These are phyloP conservation scores for Lactarius vividus DNA, from an alignment of 768 basidiomycete species.

Conservation along the genomic window DNA sequence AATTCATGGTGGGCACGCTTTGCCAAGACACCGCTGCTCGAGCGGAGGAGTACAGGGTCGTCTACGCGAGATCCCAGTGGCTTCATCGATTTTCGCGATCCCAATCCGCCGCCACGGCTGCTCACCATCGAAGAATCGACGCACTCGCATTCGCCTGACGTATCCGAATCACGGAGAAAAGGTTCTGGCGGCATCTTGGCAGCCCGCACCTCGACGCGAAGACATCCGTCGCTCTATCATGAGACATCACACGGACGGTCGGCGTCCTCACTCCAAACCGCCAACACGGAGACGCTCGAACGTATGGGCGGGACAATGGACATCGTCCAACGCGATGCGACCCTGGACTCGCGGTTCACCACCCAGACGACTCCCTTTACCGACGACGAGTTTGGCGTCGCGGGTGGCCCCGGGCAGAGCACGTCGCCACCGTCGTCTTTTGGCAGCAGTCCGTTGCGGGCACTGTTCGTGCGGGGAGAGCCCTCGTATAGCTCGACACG, in stretches of 20 bases:
- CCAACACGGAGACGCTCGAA: constrained; percentile 68
- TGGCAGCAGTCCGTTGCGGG: not conserved
- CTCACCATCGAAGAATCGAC: constrained; percentile 55
- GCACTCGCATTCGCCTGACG: constrained; percentile 33
- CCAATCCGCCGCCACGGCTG: constrained; percentile 69
- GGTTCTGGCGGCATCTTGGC: constrained; percentile 2
- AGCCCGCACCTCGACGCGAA: constrained; percentile 10
- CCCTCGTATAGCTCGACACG: constrained; percentile 10
- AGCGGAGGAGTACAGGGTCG: constrained; percentile 48
- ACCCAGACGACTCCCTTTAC: not conserved
- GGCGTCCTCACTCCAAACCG: constrained; percentile 55
- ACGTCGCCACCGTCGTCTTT: not conserved
- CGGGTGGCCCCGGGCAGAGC: not conserved
- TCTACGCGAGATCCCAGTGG: constrained; percentile 26
- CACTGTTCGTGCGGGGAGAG: constrained; percentile 13
- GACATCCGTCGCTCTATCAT: constrained; percentile 27
- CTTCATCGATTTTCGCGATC: constrained; percentile 67
- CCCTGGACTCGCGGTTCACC: constrained; percentile 21
- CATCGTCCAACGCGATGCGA: constrained; percentile 52
- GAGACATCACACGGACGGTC: constrained; percentile 35
- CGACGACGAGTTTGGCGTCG: constrained; percentile 18
- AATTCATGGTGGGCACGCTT: constrained; percentile 82
- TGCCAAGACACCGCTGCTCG: constrained; percentile 60
- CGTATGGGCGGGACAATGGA: constrained; percentile 64
- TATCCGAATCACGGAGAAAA: constrained; percentile 20